Percentiles rank a stretch among this genome's conserved stretches.
Evolutionary conservation across 1,284 basidiomycete species (phyloP).

Genomic region (Cryptococcus floricola): DNA sequence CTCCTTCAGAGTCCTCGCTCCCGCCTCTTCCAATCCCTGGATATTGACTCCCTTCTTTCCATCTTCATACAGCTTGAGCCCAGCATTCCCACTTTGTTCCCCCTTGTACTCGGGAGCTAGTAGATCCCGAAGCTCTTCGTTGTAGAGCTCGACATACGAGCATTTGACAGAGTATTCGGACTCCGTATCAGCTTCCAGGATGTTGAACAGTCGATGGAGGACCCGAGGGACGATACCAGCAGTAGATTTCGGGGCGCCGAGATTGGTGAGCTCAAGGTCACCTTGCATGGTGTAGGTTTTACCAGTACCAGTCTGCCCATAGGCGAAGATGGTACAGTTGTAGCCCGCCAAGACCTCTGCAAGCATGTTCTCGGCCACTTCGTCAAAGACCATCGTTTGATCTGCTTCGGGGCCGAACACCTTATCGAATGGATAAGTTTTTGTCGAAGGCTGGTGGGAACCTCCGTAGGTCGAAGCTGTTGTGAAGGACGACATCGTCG

Average conservation of each 20-base stretch:
- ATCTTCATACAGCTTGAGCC: constrained; percentile 92
- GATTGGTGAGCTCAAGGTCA: constrained; percentile 67
- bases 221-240: constrained; percentile 98
- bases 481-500: constrained; percentile 25
- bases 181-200: constrained; percentile 68
- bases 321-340: constrained; percentile 98
- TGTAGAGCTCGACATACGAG: constrained; percentile 96
- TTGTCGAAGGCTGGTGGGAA: constrained; percentile 50
- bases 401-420: constrained; percentile 98
- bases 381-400: constrained; percentile 88
- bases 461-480: constrained; percentile 55
- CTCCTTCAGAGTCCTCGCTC: constrained; percentile 77
- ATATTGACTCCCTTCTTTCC: constrained; percentile 83
- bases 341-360: constrained; percentile 91
- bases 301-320: constrained; percentile 97
- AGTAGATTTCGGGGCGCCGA: constrained; percentile 78
- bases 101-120: constrained; percentile 68
- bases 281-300: constrained; percentile 99
- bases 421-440: constrained; percentile 85
- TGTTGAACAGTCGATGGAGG: constrained; percentile 85
- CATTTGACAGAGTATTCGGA: constrained; percentile 88
- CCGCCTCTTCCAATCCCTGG: constrained; percentile 88
- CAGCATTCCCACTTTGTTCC: constrained; percentile 47
- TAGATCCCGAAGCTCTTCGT: constrained; percentile 96
- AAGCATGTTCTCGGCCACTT: constrained; percentile 88